Evolutionary conservation across 2,329 filamentous ascomycete genomes (phyloP).

Genomic region (Nectriaceae sp.): DNA sequence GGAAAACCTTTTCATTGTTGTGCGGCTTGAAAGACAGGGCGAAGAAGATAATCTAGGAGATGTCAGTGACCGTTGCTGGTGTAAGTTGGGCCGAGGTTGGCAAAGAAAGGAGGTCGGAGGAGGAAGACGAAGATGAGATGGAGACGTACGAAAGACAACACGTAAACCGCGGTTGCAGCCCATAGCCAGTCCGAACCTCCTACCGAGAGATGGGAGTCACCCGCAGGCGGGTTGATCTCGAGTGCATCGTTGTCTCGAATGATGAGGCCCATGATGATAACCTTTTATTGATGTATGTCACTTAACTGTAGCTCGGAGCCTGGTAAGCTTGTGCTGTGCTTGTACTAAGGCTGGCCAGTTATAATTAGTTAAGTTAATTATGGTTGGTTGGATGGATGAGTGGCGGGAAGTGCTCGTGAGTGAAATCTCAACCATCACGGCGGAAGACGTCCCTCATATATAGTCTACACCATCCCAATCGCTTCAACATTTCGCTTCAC

Average conservation of each 20-base stretch:
- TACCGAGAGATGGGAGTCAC: slow-evolving; percentile 41
- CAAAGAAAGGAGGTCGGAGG: neutral
- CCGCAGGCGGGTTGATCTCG: slow-evolving; percentile 45
- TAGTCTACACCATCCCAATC: no score
- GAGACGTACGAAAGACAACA: slow-evolving; percentile 45
- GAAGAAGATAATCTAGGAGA: slow-evolving; percentile 40
- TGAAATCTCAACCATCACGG: no score
- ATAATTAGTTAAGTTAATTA: no score
- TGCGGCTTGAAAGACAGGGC: slow-evolving; percentile 44
- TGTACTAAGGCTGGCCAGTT: no score
- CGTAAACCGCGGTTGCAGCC: slow-evolving; percentile 53
- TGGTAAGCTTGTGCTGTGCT: no score
- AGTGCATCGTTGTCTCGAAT: slow-evolving; percentile 46
- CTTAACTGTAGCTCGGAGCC: no score
- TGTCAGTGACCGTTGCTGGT: slow-evolving; percentile 14
- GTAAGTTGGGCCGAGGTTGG: neutral
- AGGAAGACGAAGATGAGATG: neutral
- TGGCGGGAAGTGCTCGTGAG: no score
- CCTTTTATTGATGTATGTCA: no score
- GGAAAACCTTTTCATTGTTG: slow-evolving; percentile 54
- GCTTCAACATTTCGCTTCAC: no score
- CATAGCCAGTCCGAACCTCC: slow-evolving; percentile 58
- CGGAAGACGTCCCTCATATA: no score
- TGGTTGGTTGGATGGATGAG: no score
- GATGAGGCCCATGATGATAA: slow-evolving; percentile 1